Base-by-base conservation (phyloP, 768 basidiomycete genomes). In the Daedaleopsis sinensis region DNA sequence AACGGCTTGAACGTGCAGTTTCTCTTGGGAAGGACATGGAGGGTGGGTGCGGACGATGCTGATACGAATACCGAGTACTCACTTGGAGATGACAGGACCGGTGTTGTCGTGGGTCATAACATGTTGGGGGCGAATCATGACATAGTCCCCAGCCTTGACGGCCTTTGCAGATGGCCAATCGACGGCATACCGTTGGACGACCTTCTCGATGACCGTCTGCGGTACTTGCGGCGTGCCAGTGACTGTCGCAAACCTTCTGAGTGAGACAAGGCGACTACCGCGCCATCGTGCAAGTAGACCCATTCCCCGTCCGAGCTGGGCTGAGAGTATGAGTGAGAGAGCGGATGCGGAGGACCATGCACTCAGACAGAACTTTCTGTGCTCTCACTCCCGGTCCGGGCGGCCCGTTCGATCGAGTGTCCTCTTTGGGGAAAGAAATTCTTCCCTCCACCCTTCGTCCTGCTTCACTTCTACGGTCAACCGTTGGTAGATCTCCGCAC, bases 21-120 rank as follows among this genome's bases (percentile, higher is more conserved):
- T 2, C 16, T 21, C 3, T 19, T 43, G 49, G 24, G 39, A 42
- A 3, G 18, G 10, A 42, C 37, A 38, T 8, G 37, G 37, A 15
- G 7, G 7, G 37, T 38, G 15, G 37, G 15, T 7, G 7, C 7
- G 37, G 15, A 38, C 7, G 37, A 38, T 38, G 37, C n/a, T n/a
- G n/a, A n/a, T n/a, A n/a, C n/a, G n/a, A n/a, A 38, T 38, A 38
- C 7, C 7, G 39, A 10, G 19, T 18, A 80, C 90, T 71, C 71
- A 95, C 95, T 98, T 99, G 72, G 91, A 89, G 62, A 99, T 96
- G 64, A 99, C 96, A 8, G 97, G 96, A 0, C 95, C 97, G 13
- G 97, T 99, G 72, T 98, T 98, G 71, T 99, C 97, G 66, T 96
- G 94, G 11, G 93, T 96, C 94, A 96, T 96, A 67, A 98, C 95